Percentiles rank a stretch among this genome's conserved stretches.
Conservation (phyloP, 2,329 filamentous ascomycete genomes). For the Fusarium fujikuroi region DNA sequence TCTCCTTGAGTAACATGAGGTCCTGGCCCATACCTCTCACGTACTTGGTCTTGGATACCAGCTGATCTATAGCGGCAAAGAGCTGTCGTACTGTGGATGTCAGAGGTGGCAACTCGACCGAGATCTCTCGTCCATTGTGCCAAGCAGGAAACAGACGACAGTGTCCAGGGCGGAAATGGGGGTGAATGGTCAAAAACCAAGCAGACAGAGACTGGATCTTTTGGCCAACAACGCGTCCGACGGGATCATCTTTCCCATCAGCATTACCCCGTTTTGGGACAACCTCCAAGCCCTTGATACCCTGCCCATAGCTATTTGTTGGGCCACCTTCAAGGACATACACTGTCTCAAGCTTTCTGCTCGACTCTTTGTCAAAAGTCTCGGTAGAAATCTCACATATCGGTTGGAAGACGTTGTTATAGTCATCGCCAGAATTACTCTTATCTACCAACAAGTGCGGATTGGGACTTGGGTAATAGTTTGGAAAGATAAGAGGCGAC, state of each 20-base stretch:
- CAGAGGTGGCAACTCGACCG: slow-evolving; percentile 16
- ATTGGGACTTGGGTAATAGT: slow-evolving; percentile 30
- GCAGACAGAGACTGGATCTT: neutral
- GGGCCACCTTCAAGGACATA: neutral
- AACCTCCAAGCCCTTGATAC: neutral
- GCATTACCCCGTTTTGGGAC: neutral
- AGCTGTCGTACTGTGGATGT: neutral
- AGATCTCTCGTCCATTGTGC: neutral
- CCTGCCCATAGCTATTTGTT: neutral
- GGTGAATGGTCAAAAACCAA: neutral
- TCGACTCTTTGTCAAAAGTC: slow-evolving; percentile 2
- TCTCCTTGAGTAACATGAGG: slow-evolving; percentile 32
- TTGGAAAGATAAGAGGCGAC: slow-evolving; percentile 30
- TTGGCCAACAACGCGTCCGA: neutral
- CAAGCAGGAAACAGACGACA: slow-evolving; percentile 19
- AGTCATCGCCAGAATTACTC: neutral
- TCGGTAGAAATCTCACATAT: slow-evolving; percentile 6
- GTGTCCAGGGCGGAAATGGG: slow-evolving; percentile 1
- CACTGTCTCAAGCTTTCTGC: slow-evolving; percentile 10
- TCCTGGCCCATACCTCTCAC: neutral
- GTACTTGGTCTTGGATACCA: neutral
- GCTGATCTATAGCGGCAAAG: neutral
- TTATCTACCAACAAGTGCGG: slow-evolving; percentile 5
- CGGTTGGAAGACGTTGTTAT: neutral
- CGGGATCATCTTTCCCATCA: too few species aligned